Base-by-base conservation (phyloP, 2,329 filamentous ascomycete genomes). In the Sporothrix curviconia region DNA sequence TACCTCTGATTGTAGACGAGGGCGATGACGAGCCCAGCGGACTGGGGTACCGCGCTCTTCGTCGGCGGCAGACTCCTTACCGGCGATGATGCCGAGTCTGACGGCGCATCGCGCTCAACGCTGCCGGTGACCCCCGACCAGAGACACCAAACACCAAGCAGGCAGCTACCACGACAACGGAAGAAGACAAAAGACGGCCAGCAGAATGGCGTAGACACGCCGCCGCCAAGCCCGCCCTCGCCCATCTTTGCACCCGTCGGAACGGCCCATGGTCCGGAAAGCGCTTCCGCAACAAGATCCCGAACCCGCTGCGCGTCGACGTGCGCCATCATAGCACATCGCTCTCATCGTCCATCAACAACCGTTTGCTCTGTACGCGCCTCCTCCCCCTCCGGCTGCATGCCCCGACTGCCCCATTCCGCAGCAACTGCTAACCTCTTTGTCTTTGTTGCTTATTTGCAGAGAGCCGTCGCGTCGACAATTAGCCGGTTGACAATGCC, bases 401-500 rank as follows among this genome's bases (percentile, higher is more conserved):
- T n/a, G n/a, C n/a, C n/a, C n/a, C n/a, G n/a, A n/a, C n/a, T n/a
- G n/a, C n/a, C n/a, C n/a, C n/a, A n/a, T 44, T 28, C 19, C 8
- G 19, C 11, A 15, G 25, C 12, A 32, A 28, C 9, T 24, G 12
- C 44, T 56, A 24, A 56, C 36, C 40, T 19, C 22, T 25, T 17
- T 37, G 25, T 7, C 50, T 28, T 14, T 5, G 25, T 19, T 30
- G 14, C 14, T 37, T 32, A 7, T 52, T 28, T 14, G 37, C 66
- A 89, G 86, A 81, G 79, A 65, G 86, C 82, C 9, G 80, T 92
- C 58, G 87, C 87, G 63, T 85, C 86, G 40, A 81, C 83, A 60
- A 80, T 95, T 61, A 86, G 89, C 56, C 80, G 86, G 84, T 82
- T 64, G 91, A 95, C 65, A 95, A 92, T 68, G 81, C 86, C 64